Conservation (phyloP, 768 basidiomycete species). For the Leucocoprinus leucothites region DNA sequence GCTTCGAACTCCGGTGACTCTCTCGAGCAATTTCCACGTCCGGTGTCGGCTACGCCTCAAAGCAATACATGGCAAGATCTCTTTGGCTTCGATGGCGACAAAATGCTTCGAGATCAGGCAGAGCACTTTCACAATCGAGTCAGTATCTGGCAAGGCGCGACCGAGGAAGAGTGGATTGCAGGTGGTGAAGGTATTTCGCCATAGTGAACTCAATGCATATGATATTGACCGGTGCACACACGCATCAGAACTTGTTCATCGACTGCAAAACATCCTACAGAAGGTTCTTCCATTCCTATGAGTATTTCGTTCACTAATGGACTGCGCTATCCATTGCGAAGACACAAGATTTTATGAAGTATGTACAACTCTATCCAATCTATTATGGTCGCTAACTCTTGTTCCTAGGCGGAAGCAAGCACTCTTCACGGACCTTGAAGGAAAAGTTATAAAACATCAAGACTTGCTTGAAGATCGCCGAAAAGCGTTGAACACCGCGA, state of each 20-base stretch:
- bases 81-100: neutral
- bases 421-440: conserved; percentile 1
- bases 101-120: neutral
- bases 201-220: neutral
- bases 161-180: conserved; percentile 9
- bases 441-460: neutral
- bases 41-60: neutral
- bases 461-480: neutral
- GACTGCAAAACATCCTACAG: neutral
- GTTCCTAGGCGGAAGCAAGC: neutral
- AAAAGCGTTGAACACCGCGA: conserved; percentile 1
- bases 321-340: neutral
- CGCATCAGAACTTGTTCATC: neutral
- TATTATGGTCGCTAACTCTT: neutral
- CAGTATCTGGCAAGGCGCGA: conserved; percentile 4
- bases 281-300: neutral
- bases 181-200: conserved; percentile 2
- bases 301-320: neutral
- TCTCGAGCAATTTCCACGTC: neutral
- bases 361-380: neutral
- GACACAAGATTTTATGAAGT: conserved; percentile 6
- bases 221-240: neutral
- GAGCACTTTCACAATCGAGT: conserved; percentile 7
- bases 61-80: neutral
- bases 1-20: neutral